A percentile compares a stretch with the other conserved stretches of the same genome.
Evolutionary conservation across 129 eudicot species (phyloP).

Genomic region (Rutidosis leptorrhynchoides): DNA sequence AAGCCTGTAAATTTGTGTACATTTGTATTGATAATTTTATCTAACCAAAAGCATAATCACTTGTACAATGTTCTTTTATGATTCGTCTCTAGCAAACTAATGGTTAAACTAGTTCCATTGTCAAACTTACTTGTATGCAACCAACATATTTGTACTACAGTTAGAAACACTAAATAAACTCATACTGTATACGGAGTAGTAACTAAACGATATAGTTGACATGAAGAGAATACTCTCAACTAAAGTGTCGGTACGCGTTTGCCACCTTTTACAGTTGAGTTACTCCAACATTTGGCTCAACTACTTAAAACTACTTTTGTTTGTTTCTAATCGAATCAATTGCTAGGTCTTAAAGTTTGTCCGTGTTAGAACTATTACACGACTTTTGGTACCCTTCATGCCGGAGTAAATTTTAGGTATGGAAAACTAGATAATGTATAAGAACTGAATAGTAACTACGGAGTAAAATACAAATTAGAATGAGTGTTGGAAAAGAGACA

Average conservation of each 20-base stretch:
- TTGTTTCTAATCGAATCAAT: too few relatives aligned
- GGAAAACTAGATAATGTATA: background rate
- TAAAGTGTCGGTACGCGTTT: too few relatives aligned
- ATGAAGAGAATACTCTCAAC: background rate
- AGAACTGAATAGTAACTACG: conserved; percentile 3
- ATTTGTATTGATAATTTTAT: conserved; percentile 10
- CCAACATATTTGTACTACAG: background rate
- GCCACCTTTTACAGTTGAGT: background rate
- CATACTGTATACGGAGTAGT: too few relatives aligned
- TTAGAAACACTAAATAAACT: too few relatives aligned
- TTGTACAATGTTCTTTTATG: background rate
- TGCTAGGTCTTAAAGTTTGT: too few relatives aligned
- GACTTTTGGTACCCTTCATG: background rate
- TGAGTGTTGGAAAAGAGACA: conserved; percentile 6
- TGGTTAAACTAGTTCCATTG: too few relatives aligned
- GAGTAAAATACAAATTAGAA: background rate
- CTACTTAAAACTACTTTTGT: too few relatives aligned
- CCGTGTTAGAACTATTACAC: too few relatives aligned
- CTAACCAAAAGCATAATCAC: background rate
- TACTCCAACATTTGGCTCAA: background rate
- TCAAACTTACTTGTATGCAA: background rate
- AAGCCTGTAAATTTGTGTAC: conserved; percentile 10
- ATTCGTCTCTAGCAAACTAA: background rate
- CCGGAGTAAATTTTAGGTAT: background rate
- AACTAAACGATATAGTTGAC: background rate